These are phyloP conservation scores for Brassica cretica DNA, from an alignment of 345 rosid genomes.

Conservation along the genomic window DNA sequence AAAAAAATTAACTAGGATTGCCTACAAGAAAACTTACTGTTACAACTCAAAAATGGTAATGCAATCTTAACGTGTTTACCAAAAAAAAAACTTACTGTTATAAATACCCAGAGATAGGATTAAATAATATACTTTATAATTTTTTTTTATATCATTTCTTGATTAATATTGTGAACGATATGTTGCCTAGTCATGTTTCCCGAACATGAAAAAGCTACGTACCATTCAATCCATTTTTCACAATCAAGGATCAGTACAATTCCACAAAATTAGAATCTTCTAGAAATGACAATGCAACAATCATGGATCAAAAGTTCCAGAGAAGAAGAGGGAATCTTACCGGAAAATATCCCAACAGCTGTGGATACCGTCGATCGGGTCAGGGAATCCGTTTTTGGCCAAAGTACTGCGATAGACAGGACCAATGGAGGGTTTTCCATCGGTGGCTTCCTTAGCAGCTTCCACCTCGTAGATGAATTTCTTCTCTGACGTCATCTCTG, in stretches of 20 bases:
- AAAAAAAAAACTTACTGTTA: neutral
- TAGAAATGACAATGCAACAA: neutral
- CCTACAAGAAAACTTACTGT: neutral
- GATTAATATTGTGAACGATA: neutral
- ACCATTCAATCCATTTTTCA: neutral
- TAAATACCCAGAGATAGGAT: neutral
- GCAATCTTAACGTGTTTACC: no score
- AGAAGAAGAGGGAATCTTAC: slow-evolving; percentile 38
- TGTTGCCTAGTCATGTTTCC: neutral
- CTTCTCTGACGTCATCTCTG: slow-evolving; percentile 41
- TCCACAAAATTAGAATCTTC: neutral
- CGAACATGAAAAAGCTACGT: neutral
- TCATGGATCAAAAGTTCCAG: neutral
- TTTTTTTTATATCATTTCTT: neutral
- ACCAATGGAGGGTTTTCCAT: slow-evolving; percentile 75
- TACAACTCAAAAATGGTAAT: no score
- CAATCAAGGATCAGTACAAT: neutral
- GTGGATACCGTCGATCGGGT: slow-evolving; percentile 67
- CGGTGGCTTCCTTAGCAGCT: slow-evolving; percentile 61
- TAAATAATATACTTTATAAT: neutral
- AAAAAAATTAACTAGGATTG: neutral
- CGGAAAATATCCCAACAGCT: slow-evolving; percentile 97
- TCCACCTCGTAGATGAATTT: slow-evolving; percentile 71
- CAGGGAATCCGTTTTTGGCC: slow-evolving; percentile 75
- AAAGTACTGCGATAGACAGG: slow-evolving; percentile 81